Base-by-base conservation (phyloP, 2,329 filamentous ascomycete species). In the Neophaeococcomyces mojaviensis region DNA sequence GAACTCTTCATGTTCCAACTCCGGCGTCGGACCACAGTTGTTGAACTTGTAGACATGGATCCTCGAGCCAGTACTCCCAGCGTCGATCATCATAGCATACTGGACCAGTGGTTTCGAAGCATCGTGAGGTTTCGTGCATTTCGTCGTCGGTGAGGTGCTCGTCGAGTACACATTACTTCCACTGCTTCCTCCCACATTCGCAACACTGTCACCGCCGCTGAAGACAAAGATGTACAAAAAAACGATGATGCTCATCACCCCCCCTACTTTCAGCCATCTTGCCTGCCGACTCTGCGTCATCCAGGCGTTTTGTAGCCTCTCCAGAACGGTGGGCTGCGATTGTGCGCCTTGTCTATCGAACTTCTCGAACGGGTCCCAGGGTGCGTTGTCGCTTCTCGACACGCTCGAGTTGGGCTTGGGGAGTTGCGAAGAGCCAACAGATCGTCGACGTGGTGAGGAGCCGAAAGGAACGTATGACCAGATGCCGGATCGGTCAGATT, bases 31-130 rank as follows among this genome's bases (percentile, higher is more conserved):
- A 10, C 89, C 92, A 70, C 90, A 98, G 72, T 97, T 97, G 76
- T 97, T 97, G 79, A 97, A 98, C 64, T 88, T 86, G 76, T 96
- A 98, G 49, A 97, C 88, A 71, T 98, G 94, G 63, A 98, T 96
- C 58, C 92, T 85, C 50, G 92, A 97, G 50, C 92, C 92, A 45
- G 92, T 97, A 73, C 89, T 97, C 58, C 92, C 92, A 39, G 92
- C 92, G 68, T 98, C 92, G 61, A 98, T 87, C 92, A 98, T 98
- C 61, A 97, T 78, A 51, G 92, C 94, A 71, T 97, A 98, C 64
- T 98, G 92, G 51, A 96, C 83, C 55, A 98, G 79, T 40, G 92
- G 90, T 71, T 96, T 97, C 55, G 88, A 84, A 60, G 85, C 81
- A 58, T 88, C 87, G 69, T 78, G 82, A 34, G 92, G 88, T 63